phyloP scores from a whole-genome alignment of 768 basidiomycete species.

The Suillus brevipes region DNA sequence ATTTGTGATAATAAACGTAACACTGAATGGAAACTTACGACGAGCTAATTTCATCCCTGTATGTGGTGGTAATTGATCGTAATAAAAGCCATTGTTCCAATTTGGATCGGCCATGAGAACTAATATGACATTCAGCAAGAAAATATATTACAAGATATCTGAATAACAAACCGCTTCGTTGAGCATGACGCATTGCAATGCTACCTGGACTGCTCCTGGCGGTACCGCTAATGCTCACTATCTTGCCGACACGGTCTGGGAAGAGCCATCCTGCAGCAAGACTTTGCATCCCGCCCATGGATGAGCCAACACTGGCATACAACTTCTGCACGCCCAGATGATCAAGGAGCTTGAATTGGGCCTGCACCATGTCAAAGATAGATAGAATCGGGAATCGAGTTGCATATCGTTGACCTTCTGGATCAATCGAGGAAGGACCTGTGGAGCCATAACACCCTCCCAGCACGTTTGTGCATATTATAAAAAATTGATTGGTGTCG shows the following conservation, averaged over 20 bases:
- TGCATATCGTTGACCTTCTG: conserved; percentile 70
- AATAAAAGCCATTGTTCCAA: conserved; percentile 99
- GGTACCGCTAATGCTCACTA: conserved; percentile 94
- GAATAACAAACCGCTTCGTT: conserved; percentile 77
- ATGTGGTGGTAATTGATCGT: conserved; percentile 92
- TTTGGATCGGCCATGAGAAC: conserved; percentile 99
- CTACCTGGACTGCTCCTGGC: conserved; percentile 90
- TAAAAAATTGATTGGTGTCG: conserved; percentile 89
- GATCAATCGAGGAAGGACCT: conserved; percentile 85
- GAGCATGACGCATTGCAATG: conserved; percentile 95
- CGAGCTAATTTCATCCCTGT: conserved; percentile 98
- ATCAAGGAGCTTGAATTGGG: conserved; percentile 86
- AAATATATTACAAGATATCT: not conserved
- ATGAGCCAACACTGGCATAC: conserved; percentile 91
- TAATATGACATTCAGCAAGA: conserved; percentile 31
- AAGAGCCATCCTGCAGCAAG: conserved; percentile 92
- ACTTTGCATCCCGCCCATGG: conserved; percentile 99
- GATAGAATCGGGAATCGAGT: conserved; percentile 90
- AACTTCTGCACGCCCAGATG: conserved; percentile 80
- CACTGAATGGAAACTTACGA: conserved; percentile 52
- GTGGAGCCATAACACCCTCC: conserved; percentile 98
- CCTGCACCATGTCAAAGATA: conserved; percentile 96
- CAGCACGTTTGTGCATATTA: conserved; percentile 95
- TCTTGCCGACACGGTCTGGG: conserved; percentile 84
- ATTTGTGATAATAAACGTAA: conserved; percentile 15